Conservation (phyloP, 2,329 filamentous ascomycete species). For the Sclerotinia sclerotiorum region DNA sequence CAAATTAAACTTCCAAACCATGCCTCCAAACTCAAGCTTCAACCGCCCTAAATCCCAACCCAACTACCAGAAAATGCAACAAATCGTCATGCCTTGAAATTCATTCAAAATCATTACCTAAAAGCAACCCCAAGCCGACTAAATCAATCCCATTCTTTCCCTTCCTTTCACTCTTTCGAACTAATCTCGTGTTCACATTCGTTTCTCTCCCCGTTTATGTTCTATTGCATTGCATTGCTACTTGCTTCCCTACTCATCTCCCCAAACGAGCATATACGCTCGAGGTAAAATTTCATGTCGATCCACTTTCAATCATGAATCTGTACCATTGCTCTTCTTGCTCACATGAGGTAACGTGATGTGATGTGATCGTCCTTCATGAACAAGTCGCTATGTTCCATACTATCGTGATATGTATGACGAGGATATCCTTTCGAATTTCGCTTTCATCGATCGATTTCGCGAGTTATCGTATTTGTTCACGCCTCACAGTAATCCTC, state of each 20-base stretch:
- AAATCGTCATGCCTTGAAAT: background rate
- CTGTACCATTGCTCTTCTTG: background rate
- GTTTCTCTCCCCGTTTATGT: background rate
- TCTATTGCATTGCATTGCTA: too few relatives aligned
- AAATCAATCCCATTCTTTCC: background rate
- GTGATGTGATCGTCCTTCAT: background rate
- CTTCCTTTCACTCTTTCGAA: background rate
- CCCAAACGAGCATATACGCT: too few relatives aligned
- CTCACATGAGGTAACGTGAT: background rate
- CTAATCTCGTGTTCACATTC: background rate
- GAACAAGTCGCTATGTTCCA: background rate
- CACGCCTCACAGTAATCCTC: background rate
- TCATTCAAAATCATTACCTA: background rate
- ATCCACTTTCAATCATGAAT: background rate
- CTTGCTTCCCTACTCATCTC: too few relatives aligned
- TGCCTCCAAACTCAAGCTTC: background rate
- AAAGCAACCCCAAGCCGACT: background rate
- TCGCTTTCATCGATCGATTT: background rate
- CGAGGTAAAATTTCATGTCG: background rate
- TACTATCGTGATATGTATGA: background rate
- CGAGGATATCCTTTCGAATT: background rate
- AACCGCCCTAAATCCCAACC: background rate
- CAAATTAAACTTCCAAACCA: background rate
- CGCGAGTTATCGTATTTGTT: background rate
- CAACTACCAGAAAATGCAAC: slow-evolving; percentile 11